phyloP scores from a whole-genome alignment of 1,284 basidiomycete genomes.

The Ganoderma leucocontextum region DNA sequence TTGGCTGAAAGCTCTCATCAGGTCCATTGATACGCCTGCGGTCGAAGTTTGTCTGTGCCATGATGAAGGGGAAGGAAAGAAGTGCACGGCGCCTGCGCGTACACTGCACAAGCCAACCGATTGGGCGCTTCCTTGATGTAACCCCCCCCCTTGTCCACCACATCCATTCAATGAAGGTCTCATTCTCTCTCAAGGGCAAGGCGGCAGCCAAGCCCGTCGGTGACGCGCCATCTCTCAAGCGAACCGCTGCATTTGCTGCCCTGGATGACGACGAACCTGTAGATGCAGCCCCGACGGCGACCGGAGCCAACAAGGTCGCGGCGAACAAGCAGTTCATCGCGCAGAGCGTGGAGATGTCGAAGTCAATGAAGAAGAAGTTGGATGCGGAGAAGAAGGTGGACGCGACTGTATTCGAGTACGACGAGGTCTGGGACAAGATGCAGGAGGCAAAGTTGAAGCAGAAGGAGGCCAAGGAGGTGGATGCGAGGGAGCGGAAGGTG shows the following conservation, averaged over 20 bases:
- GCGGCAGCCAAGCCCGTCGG: conserved; percentile 50
- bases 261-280: conserved; percentile 69
- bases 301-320: conserved; percentile 47
- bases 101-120: background rate
- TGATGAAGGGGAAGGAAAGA: conserved; percentile 20
- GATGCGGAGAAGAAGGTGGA: conserved; percentile 86
- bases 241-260: conserved; percentile 66
- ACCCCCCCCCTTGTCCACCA: background rate
- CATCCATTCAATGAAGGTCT: conserved; percentile 73
- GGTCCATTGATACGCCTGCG: conserved; percentile 89
- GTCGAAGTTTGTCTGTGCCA: conserved; percentile 68
- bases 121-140: conserved; percentile 15
- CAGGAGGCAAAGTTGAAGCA: conserved; percentile 83
- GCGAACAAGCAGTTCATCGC: conserved; percentile 64
- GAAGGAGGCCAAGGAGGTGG: conserved; percentile 78
- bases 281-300: conserved; percentile 55
- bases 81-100: background rate
- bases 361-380: conserved; percentile 68
- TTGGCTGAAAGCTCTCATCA: conserved; percentile 77
- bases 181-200: conserved; percentile 73
- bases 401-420: conserved; percentile 91
- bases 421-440: conserved; percentile 96
- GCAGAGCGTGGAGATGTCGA: conserved; percentile 66
- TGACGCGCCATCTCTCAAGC: conserved; percentile 63
- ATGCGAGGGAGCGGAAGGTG: conserved; percentile 80